Percentiles rank a stretch among this genome's conserved stretches.
Evolutionary conservation across 2,329 filamentous ascomycete species (phyloP).

Genomic region (Xylariaceae sp.): DNA sequence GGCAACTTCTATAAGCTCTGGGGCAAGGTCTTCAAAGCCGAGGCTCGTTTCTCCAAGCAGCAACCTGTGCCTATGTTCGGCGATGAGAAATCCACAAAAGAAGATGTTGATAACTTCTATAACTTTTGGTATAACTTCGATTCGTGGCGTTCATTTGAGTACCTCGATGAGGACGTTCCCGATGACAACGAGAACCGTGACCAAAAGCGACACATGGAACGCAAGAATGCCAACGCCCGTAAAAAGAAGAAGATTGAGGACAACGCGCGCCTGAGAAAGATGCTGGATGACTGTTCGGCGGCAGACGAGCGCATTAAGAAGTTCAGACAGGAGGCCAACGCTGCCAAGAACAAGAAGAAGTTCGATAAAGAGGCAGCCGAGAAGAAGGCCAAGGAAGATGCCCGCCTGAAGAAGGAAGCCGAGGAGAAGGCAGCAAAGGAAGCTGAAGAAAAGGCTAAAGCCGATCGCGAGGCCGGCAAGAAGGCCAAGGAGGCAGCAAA

Average conservation of each 20-base stretch:
- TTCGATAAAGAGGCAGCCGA: conserved; percentile 90
- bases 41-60: conserved; percentile 88
- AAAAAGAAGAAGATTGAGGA: conserved; percentile 99
- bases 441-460: conserved; percentile 86
- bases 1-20: conserved; percentile 96
- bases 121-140: conserved; percentile 99
- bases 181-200: conserved; percentile 99
- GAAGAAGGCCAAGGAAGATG: conserved; percentile 85
- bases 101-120: conserved; percentile 94
- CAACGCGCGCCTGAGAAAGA: conserved; percentile 83
- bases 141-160: conserved; percentile 97
- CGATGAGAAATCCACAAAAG: conserved; percentile 80
- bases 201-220: conserved; percentile 97
- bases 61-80: conserved; percentile 90
- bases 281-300: conserved; percentile 85
- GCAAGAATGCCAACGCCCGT: conserved; percentile 96
- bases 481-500: conserved; percentile 99
- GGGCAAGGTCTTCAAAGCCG: conserved; percentile 86
- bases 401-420: conserved; percentile 80
- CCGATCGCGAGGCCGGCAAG: conserved; percentile 81
- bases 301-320: conserved; percentile 96
- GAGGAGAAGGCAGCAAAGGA: conserved; percentile 81
- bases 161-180: conserved; percentile 97
- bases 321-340: conserved; percentile 90
- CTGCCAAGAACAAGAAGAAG: conserved; percentile 94